A percentile compares a stretch with the other conserved stretches of the same genome.
phyloP scores from a whole-genome alignment of 176 grass and related monocot species.

The Bromus sterilis region DNA sequence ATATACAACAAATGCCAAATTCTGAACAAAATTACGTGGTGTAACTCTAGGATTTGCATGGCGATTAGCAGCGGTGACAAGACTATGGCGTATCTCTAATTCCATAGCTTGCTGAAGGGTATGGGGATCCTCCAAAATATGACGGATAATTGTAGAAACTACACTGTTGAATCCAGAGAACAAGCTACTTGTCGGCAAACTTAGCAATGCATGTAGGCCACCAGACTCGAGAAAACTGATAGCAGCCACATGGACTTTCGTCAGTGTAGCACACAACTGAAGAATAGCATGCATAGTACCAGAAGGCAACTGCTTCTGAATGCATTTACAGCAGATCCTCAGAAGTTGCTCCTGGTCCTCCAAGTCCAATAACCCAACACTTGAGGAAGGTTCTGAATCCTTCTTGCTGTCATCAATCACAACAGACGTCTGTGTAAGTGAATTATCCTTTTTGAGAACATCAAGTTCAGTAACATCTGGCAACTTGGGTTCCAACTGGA shows the following conservation, averaged over 20 bases:
- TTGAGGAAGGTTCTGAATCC: constrained; percentile 35
- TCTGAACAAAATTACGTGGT: constrained; percentile 85
- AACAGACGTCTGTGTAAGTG: constrained; percentile 36
- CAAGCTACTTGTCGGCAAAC: constrained; percentile 69
- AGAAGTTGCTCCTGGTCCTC: constrained; percentile 78
- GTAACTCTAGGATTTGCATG: constrained; percentile 81
- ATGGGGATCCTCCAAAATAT: constrained; percentile 95
- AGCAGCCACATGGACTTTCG: constrained; percentile 72
- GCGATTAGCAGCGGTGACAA: constrained; percentile 75
- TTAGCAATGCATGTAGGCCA: constrained; percentile 71
- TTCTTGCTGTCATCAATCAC: constrained; percentile 67
- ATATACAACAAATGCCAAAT: constrained; percentile 78
- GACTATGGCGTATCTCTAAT: constrained; percentile 90
- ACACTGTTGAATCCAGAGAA: constrained; percentile 96
- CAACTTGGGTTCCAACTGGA: constrained; percentile 84
- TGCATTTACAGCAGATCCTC: constrained; percentile 88
- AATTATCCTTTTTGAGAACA: constrained; percentile 67
- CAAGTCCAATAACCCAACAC: constrained; percentile 48
- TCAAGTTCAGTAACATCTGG: constrained; percentile 72
- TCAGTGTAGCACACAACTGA: constrained; percentile 85
- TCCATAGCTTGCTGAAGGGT: constrained; percentile 99
- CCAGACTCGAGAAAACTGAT: constrained; percentile 78
- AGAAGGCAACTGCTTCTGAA: constrained; percentile 68
- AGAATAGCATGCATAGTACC: constrained; percentile 88
- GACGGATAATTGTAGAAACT: constrained; percentile 84